These are phyloP conservation scores for Nicotiana rustica DNA, from an alignment of 305 asterid genomes.

Conservation along the genomic window DNA sequence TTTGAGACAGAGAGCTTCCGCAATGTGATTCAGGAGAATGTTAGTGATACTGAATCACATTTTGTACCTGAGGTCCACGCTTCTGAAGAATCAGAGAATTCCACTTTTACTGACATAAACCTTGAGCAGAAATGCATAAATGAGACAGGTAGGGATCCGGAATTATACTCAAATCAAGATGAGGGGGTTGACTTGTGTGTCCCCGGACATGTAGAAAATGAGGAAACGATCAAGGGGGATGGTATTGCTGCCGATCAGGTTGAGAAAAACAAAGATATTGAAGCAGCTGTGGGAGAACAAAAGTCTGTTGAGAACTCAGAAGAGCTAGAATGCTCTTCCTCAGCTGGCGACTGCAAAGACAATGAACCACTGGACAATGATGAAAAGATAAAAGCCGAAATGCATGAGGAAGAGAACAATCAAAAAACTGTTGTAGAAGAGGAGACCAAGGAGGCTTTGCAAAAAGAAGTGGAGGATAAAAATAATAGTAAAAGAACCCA, in stretches of 20 bases:
- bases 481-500: constrained; percentile 61
- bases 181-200: constrained; percentile 45
- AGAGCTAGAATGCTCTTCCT: constrained; percentile 43
- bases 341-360: constrained; percentile 39
- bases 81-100: constrained; percentile 44
- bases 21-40: constrained; percentile 37
- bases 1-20: constrained; percentile 38
- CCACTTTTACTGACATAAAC: constrained; percentile 42
- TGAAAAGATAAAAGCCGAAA: constrained; percentile 48
- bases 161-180: constrained; percentile 46
- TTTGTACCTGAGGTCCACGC: constrained; percentile 47
- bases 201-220: constrained; percentile 48
- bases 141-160: constrained; percentile 56
- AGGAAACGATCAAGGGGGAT: constrained; percentile 43
- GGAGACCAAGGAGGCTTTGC: constrained; percentile 50
- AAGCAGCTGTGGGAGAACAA: constrained; percentile 42
- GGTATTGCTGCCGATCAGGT: constrained; percentile 41
- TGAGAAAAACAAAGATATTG: constrained; percentile 45
- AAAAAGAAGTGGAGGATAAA: constrained; percentile 46
- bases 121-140: constrained; percentile 47
- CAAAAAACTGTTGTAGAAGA: constrained; percentile 43
- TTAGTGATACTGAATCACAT: constrained; percentile 45
- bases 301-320: constrained; percentile 45
- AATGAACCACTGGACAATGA: constrained; percentile 50
- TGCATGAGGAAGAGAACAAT: constrained; percentile 38